A percentile compares a stretch with the other conserved stretches of the same genome.
Conservation (phyloP, 1,284 basidiomycete genomes). For the Acaromyces ingoldii region DNA sequence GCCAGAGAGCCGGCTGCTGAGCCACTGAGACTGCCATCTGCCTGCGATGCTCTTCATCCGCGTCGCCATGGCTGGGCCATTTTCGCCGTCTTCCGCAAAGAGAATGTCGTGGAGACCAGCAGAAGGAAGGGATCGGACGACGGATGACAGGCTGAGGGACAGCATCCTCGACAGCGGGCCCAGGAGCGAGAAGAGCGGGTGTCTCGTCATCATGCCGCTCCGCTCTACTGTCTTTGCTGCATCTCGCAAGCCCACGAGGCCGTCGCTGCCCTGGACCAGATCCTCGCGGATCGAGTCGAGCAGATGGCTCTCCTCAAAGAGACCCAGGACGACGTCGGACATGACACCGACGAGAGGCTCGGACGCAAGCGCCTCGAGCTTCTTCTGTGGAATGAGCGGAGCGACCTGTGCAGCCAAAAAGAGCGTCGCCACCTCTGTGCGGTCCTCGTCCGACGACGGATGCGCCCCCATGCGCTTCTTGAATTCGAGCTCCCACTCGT, state of each 20-base stretch:
- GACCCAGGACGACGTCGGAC: constrained; percentile 24
- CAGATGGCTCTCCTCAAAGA: constrained; percentile 16
- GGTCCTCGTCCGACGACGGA: too few relatives aligned
- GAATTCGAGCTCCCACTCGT: constrained; percentile 38
- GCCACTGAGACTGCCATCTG: constrained; percentile 17
- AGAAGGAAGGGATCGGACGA: constrained; percentile 15
- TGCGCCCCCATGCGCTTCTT: constrained; percentile 26
- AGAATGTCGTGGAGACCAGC: constrained; percentile 21
- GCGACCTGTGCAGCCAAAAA: constrained; percentile 31
- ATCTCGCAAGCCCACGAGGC: not conserved
- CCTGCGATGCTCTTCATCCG: constrained; percentile 27
- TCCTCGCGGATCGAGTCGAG: constrained; percentile 11
- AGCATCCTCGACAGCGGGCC: constrained; percentile 43
- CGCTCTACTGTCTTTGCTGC: not conserved
- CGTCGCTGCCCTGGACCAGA: constrained; percentile 13
- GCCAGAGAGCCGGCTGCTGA: constrained; percentile 21
- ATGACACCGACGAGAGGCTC: constrained; percentile 21
- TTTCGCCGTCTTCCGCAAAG: constrained; percentile 10
- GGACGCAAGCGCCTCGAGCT: constrained; percentile 22
- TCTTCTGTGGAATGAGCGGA: constrained; percentile 23
- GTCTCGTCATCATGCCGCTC: constrained; percentile 2
- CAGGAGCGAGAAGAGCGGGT: constrained; percentile 25
- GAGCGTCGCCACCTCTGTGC: constrained; percentile 21
- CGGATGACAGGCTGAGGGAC: constrained; percentile 25
- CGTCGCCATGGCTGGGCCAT: constrained; percentile 9